A percentile compares a stretch with the other conserved stretches of the same genome.
Evolutionary conservation across 1,284 basidiomycete species (phyloP).

Genomic region (Fomitopsis betulina): DNA sequence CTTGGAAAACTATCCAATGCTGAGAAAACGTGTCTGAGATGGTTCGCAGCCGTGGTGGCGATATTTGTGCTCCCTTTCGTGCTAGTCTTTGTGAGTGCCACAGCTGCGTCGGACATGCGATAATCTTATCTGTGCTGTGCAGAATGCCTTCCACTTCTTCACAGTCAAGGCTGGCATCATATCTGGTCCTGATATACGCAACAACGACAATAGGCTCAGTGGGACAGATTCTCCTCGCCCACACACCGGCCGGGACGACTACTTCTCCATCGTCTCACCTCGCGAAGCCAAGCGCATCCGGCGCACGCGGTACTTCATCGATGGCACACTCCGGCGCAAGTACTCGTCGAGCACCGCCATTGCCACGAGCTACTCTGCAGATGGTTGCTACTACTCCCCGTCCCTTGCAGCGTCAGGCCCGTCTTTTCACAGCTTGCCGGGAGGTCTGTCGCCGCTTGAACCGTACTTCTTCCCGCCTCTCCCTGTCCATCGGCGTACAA

Average conservation of each 20-base stretch:
- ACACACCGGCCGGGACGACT: background rate
- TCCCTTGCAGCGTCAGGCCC: background rate
- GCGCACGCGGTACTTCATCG: background rate
- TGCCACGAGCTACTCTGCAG: background rate
- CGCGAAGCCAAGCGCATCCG: background rate
- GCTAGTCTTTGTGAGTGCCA: background rate
- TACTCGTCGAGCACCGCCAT: background rate
- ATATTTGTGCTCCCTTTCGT: background rate
- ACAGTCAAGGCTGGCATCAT: background rate
- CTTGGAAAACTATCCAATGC: background rate
- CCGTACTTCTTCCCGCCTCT: background rate
- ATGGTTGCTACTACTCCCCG: background rate
- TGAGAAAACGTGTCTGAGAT: background rate
- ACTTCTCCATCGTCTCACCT: background rate
- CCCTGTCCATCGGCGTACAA: background rate
- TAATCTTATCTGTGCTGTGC: background rate
- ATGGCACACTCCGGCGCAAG: background rate
- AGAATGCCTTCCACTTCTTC: background rate
- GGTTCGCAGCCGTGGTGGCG: background rate
- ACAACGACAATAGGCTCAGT: too few relatives aligned
- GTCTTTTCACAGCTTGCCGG: background rate
- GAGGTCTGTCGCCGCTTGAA: background rate
- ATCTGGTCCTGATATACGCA: background rate
- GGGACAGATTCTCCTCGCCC: background rate
- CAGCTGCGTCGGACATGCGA: background rate